Percentiles rank a stretch among this genome's conserved stretches.
These are phyloP conservation scores for Babesia sp. DNA, from an alignment of 169 alveolate species.

Conservation along the genomic window DNA sequence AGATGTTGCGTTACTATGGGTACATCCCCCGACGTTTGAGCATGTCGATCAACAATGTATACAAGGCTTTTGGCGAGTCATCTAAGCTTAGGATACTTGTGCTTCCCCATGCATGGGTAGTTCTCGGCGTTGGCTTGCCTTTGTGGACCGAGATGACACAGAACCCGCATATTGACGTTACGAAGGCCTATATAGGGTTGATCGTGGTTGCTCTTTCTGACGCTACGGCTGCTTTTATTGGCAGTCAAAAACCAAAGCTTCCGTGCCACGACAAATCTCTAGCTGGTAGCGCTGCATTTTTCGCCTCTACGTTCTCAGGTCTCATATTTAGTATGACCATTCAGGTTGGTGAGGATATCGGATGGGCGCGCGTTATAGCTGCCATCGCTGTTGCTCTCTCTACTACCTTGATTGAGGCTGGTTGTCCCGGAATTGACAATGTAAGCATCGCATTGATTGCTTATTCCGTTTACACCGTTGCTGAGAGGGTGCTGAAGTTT, in stretches of 20 bases:
- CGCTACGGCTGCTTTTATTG: conserved; percentile 53
- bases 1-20: conserved; percentile 38
- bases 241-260: conserved; percentile 10
- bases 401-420: conserved; percentile 33
- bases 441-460: conserved; percentile 16
- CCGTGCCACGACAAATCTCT: conserved; percentile 34
- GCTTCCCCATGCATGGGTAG: conserved; percentile 7
- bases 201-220: conserved; percentile 46
- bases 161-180: conserved; percentile 11
- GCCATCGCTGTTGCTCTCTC: conserved; percentile 7
- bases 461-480: conserved; percentile 2
- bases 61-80: conserved; percentile 18
- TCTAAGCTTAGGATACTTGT: not conserved
- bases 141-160: conserved; percentile 29
- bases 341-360: not conserved
- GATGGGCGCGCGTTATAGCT: not conserved
- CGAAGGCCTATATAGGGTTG: conserved; percentile 38
- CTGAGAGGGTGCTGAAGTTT: not conserved
- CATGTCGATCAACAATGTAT: not conserved
- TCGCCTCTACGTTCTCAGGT: conserved; percentile 7
- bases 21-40: not conserved
- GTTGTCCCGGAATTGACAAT: conserved; percentile 16
- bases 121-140: conserved; percentile 15
- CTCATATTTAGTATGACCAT: not conserved
- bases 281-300: conserved; percentile 35